A percentile compares a stretch with the other conserved stretches of the same genome.
phyloP scores from a whole-genome alignment of 169 alveolate species.

The Amoebophrya sp. region DNA sequence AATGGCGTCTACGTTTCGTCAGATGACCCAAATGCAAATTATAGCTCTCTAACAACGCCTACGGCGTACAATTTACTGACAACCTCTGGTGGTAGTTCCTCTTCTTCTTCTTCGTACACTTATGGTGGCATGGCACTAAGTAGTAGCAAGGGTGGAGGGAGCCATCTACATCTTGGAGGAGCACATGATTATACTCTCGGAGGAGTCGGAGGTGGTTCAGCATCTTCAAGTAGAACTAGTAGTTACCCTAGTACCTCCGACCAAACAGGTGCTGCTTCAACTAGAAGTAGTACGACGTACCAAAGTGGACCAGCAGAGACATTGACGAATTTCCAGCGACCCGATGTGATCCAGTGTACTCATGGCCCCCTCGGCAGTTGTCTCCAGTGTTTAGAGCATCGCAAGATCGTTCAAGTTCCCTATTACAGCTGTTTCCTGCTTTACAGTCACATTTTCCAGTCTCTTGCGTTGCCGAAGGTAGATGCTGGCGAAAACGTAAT shows the following conservation, averaged over 20 bases:
- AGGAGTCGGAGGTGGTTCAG: not conserved
- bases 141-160: not conserved
- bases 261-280: not conserved
- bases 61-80: not conserved
- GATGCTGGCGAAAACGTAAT: not conserved
- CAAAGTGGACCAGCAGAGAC: not conserved
- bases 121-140: not conserved
- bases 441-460: not conserved
- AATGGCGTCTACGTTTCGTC: not conserved
- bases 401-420: not conserved
- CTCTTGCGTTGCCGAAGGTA: not conserved
- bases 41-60: not conserved
- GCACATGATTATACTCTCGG: too few species aligned
- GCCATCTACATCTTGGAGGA: too few species aligned
- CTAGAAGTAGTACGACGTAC: not conserved
- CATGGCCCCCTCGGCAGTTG: not conserved
- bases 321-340: not conserved
- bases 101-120: too few species aligned
- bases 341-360: not conserved
- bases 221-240: not conserved
- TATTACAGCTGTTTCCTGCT: not conserved
- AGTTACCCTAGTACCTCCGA: not conserved
- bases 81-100: not conserved
- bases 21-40: too few species aligned
- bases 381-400: not conserved